Evolutionary conservation across 2,329 filamentous ascomycete genomes (phyloP).

Genomic region (Aspergillus floridensis): DNA sequence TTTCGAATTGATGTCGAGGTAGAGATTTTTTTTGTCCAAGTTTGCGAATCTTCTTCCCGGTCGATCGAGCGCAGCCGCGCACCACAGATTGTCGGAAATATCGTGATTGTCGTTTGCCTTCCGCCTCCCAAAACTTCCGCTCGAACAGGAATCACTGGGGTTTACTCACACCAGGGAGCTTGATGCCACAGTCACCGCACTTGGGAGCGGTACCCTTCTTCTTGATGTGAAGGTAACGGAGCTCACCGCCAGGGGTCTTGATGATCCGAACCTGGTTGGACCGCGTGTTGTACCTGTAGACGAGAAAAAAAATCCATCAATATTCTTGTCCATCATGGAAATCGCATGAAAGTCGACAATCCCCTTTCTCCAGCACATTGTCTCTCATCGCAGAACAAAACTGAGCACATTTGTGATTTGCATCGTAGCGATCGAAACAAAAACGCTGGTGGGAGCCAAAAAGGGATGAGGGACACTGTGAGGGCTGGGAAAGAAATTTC

Average conservation of each 20-base stretch:
- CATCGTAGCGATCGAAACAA: conserved; percentile 22
- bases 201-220: conserved; percentile 98
- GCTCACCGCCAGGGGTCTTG: conserved; percentile 94
- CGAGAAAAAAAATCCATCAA: conserved; percentile 29
- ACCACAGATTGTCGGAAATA: conserved; percentile 12
- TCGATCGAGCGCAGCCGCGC: conserved; percentile 7
- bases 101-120: conserved; percentile 6
- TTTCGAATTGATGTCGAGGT: not conserved
- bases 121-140: conserved; percentile 7
- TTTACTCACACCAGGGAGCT: conserved; percentile 91
- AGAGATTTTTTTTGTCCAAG: conserved; percentile 10
- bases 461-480: conserved; percentile 18
- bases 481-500: conserved; percentile 20
- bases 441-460: conserved; percentile 11
- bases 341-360: conserved; percentile 3
- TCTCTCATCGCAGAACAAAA: conserved; percentile 2
- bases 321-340: conserved; percentile 12
- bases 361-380: not conserved
- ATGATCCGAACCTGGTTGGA: conserved; percentile 95
- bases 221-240: conserved; percentile 98
- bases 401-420: conserved; percentile 2
- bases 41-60: conserved; percentile 3
- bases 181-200: conserved; percentile 98
- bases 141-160: conserved; percentile 21
- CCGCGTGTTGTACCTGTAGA: conserved; percentile 86